These are phyloP conservation scores for Cordyceps cateniannulata DNA, from an alignment of 2,329 filamentous ascomycete species.

Conservation along the genomic window DNA sequence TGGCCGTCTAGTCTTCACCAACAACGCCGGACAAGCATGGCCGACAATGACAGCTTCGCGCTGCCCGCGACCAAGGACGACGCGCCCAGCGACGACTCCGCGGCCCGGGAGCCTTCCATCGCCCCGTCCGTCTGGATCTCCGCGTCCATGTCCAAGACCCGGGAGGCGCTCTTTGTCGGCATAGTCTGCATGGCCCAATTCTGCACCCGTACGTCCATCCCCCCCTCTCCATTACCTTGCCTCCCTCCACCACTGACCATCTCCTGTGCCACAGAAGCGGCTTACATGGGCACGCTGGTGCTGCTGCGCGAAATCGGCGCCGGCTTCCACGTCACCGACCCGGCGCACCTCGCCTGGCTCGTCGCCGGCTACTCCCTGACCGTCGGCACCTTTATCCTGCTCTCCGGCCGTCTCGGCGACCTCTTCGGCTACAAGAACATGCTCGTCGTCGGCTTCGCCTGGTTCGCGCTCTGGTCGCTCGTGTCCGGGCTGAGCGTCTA, in stretches of 20 bases:
- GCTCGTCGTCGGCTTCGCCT: slow-evolving; percentile 46
- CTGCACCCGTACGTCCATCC: slow-evolving; percentile 24
- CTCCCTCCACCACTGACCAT: background rate
- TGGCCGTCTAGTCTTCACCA: background rate
- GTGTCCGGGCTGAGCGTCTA: slow-evolving; percentile 37
- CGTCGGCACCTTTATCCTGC: slow-evolving; percentile 51
- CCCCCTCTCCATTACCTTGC: slow-evolving; percentile 7
- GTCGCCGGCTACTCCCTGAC: slow-evolving; percentile 51
- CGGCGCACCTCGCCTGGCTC: slow-evolving; percentile 47
- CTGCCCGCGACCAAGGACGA: background rate
- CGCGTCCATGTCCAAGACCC: slow-evolving; percentile 19
- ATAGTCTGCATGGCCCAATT: slow-evolving; percentile 41
- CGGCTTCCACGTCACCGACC: slow-evolving; percentile 36
- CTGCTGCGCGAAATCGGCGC: slow-evolving; percentile 41
- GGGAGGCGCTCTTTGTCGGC: slow-evolving; percentile 32
- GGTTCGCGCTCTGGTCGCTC: slow-evolving; percentile 48
- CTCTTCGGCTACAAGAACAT: slow-evolving; percentile 51
- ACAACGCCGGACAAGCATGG: background rate
- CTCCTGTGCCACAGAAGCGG: slow-evolving; percentile 25
- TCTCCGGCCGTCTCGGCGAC: slow-evolving; percentile 50
- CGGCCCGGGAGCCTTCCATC: background rate
- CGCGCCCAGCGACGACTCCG: background rate
- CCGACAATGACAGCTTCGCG: background rate
- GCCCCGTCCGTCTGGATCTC: slow-evolving; percentile 18
- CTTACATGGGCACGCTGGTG: slow-evolving; percentile 31